phyloP scores from a whole-genome alignment of 768 basidiomycete species.

The Tylopilus subfusipes region DNA sequence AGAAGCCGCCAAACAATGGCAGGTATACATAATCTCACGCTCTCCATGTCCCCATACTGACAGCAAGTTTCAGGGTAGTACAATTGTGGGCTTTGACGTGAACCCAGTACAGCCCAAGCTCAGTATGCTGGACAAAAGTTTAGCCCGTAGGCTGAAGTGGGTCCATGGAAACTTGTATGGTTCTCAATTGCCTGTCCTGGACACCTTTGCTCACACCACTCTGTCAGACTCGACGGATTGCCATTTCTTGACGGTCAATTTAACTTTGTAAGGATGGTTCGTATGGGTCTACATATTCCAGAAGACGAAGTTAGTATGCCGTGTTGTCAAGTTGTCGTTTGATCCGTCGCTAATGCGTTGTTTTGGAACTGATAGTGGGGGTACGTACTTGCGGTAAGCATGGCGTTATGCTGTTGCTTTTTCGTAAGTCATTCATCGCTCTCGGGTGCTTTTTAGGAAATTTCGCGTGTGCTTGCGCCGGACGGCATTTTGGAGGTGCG shows the following conservation, averaged over 20 bases:
- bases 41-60: not conserved
- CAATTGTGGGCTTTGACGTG: slow-evolving; percentile 59
- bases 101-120: slow-evolving; percentile 50
- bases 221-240: slow-evolving; percentile 56
- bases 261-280: slow-evolving; percentile 62
- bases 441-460: slow-evolving; percentile 45
- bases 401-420: slow-evolving; percentile 5
- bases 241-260: slow-evolving; percentile 58
- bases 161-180: slow-evolving; percentile 64
- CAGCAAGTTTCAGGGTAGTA: slow-evolving; percentile 40
- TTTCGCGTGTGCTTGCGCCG: slow-evolving; percentile 60
- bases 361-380: slow-evolving; percentile 49
- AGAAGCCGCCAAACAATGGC: slow-evolving; percentile 65
- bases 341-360: slow-evolving; percentile 14
- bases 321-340: not conserved
- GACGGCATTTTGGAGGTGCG: slow-evolving; percentile 63
- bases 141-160: slow-evolving; percentile 58
- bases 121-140: slow-evolving; percentile 33
- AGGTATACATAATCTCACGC: slow-evolving; percentile 37
- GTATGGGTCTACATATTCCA: slow-evolving; percentile 65
- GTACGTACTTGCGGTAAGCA: slow-evolving; percentile 55
- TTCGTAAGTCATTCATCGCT: slow-evolving; percentile 15
- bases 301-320: slow-evolving; percentile 58
- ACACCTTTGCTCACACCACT: slow-evolving; percentile 5
- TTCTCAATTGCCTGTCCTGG: not conserved